A percentile compares a stretch with the other conserved stretches of the same genome.
Conservation (phyloP, 2,329 filamentous ascomycete genomes). For the Metarhizium anisopliae region DNA sequence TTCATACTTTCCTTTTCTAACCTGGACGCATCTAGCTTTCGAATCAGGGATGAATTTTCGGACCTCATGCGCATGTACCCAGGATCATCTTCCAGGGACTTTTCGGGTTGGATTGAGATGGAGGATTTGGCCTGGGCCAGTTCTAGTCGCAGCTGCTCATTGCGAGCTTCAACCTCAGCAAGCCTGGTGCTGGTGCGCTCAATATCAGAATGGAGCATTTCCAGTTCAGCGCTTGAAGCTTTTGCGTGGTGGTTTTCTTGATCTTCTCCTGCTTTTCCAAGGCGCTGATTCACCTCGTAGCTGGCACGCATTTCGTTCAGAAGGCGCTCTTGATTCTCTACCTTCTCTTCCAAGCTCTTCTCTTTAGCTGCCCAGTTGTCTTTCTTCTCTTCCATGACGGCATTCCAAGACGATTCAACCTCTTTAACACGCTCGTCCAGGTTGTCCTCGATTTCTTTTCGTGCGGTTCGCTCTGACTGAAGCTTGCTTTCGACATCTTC, state of each 20-base stretch:
- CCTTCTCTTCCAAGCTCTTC: conserved; percentile 80
- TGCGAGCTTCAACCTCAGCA: conserved; percentile 85
- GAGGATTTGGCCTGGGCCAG: conserved; percentile 77
- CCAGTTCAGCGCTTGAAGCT: conserved; percentile 80
- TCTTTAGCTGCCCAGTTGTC: conserved; percentile 97
- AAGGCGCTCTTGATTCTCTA: conserved; percentile 86
- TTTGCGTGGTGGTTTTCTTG: conserved; percentile 50
- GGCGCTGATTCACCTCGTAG: conserved; percentile 89
- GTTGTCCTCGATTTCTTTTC: conserved; percentile 67
- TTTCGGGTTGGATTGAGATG: conserved; percentile 49
- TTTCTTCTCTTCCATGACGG: conserved; percentile 84
- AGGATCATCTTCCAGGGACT: conserved; percentile 77
- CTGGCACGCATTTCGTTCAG: conserved; percentile 93
- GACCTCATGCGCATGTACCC: conserved; percentile 79
- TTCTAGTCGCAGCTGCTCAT: conserved; percentile 86
- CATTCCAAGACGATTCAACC: conserved; percentile 81
- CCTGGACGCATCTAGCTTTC: conserved; percentile 75
- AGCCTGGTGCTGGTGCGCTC: conserved; percentile 81
- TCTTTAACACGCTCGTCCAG: conserved; percentile 79
- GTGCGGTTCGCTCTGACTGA: conserved; percentile 65
- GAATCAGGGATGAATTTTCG: conserved; percentile 85
- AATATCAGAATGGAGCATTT: conserved; percentile 85
- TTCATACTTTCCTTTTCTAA: conserved; percentile 78
- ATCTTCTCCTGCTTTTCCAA: conserved; percentile 63
- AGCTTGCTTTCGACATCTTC: conserved; percentile 74